phyloP scores from a whole-genome alignment of 306 rosid species.

The Ormosia semicastrata region DNA sequence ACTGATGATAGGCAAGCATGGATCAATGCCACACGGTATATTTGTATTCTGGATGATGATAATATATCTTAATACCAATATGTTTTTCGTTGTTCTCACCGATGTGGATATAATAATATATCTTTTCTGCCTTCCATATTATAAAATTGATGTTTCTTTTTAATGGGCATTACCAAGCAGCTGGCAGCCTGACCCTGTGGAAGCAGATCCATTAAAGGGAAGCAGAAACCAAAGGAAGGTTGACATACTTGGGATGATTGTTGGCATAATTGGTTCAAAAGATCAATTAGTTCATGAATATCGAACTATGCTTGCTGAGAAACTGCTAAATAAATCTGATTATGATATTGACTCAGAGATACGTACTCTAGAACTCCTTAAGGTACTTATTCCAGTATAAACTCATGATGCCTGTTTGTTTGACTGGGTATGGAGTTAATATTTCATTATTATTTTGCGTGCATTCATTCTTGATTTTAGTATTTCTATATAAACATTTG shows the following conservation, averaged over 20 bases:
- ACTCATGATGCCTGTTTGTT: conserved; percentile 1
- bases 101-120: background rate
- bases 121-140: conserved; percentile 4
- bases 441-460: background rate
- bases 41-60: conserved; percentile 6
- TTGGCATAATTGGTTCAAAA: conserved; percentile 91
- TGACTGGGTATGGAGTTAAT: conserved; percentile 21
- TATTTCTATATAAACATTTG: conserved; percentile 14
- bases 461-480: background rate
- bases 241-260: conserved; percentile 98
- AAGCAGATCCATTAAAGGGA: conserved; percentile 93
- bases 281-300: conserved; percentile 94
- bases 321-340: conserved; percentile 91
- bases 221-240: conserved; percentile 86
- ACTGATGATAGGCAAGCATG: conserved; percentile 94
- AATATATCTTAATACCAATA: too few relatives aligned
- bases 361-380: conserved; percentile 94
- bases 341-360: conserved; percentile 93
- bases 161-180: conserved; percentile 49
- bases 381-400: conserved; percentile 46
- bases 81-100: background rate
- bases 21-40: conserved; percentile 74
- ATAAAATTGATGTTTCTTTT: conserved; percentile 18
- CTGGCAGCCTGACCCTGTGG: conserved; percentile 99
- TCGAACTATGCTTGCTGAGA: conserved; percentile 98